Base-by-base conservation (phyloP, 371 early-diverging fungal genomes). In the Polyrhizophydium stewartii region DNA sequence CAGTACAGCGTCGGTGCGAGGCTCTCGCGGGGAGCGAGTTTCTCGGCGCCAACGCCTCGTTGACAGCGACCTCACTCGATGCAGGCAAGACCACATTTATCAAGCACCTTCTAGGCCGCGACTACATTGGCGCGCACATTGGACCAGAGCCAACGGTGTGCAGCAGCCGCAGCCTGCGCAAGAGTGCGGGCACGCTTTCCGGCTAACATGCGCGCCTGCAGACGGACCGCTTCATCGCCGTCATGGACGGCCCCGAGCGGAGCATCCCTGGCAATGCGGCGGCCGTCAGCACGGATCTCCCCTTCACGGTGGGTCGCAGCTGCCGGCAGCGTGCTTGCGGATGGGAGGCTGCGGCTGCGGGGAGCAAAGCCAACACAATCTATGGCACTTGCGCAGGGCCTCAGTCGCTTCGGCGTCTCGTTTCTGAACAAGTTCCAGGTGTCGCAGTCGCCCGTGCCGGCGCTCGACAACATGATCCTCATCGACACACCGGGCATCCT, bases 401-500 rank as follows among this genome's bases (percentile, higher is more conserved):
- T 47, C 7, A 47, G 49, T 16, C 58, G 78, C 50, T 91, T 91
- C 63, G 93, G 93, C n/a, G 85, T 87, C 51, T 79, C 84, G 25
- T 93, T 90, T 58, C 71, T 93, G 55, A 86, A 88, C 1, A 82
- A 91, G 35, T 93, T 93, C 68, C 93, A 93, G 71, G 85, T 92
- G 24, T 89, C 93, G 0, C 87, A 91, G 71, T 76, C 87, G 35
- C 76, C 79, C 61, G 83, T 85, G 13, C 79, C 92, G 1, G 70
- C 89, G 30, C 72, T 93, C 43, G 84, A 89, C 53, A 87, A 89
- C 59, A 80, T 93, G 82, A 89, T 90, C 22, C 71, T 93, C 37
- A 85, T 93, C 56, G 94, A 93, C 70, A 90, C 92, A 9, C 94
- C 94, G 0, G 94, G 94, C 31, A 89, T 93, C 63, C 70, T 93